Percentiles rank a stretch among this genome's conserved stretches.
phyloP scores from a whole-genome alignment of 768 basidiomycete species.

The Boletus tomentosulus region DNA sequence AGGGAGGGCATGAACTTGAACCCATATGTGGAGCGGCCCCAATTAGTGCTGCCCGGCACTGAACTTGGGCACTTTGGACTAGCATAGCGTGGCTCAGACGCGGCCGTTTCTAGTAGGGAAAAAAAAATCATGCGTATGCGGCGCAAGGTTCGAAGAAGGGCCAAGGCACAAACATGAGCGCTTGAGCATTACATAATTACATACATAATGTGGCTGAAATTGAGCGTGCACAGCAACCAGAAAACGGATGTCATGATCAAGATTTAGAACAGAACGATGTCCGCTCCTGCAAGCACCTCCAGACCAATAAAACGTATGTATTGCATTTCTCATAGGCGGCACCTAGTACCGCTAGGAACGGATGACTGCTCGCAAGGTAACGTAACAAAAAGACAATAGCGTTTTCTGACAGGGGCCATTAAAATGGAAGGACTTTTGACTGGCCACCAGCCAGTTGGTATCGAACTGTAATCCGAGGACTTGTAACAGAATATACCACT shows the following conservation, averaged over 20 bases:
- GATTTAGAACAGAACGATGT: no score
- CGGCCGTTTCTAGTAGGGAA: neutral
- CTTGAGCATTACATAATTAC: neutral
- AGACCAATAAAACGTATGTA: no score
- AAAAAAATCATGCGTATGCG: neutral
- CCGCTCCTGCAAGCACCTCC: neutral
- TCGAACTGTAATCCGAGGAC: neutral
- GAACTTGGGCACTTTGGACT: neutral
- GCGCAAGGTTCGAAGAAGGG: neutral
- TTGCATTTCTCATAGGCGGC: neutral
- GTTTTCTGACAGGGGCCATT: neutral
- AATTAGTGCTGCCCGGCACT: neutral
- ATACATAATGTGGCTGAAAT: neutral
- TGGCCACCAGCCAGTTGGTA: neutral
- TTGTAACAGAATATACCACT: neutral
- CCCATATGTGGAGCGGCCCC: neutral
- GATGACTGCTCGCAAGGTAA: neutral
- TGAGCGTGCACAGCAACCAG: no score
- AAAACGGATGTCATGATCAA: no score
- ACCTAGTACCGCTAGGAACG: neutral
- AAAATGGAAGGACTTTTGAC: neutral
- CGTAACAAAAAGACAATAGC: constrained; percentile 1
- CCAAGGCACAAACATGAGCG: no score
- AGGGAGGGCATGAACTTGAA: no score
- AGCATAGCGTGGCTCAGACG: neutral